These are phyloP conservation scores for Fraxinus sp. DNA, from an alignment of 305 asterid genomes.

Conservation along the genomic window DNA sequence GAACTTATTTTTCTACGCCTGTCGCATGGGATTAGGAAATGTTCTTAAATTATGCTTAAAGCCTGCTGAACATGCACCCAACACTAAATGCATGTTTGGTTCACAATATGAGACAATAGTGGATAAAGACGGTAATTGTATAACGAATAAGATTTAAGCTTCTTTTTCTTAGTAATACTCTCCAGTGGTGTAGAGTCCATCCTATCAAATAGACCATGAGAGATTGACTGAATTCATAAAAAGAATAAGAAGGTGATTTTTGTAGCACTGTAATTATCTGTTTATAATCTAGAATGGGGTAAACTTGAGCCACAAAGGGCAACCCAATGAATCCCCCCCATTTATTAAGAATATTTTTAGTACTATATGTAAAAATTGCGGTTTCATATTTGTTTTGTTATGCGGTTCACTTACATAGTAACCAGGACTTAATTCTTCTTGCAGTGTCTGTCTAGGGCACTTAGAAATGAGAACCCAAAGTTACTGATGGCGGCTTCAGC, in stretches of 20 bases:
- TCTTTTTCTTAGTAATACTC: background rate
- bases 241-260: background rate
- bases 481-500: conserved; percentile 80
- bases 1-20: background rate
- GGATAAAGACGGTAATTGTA: background rate
- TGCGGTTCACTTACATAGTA: conserved; percentile 10
- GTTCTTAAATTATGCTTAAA: background rate
- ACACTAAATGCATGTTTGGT: background rate
- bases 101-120: background rate
- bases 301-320: background rate
- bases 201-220: background rate
- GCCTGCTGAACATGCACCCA: background rate
- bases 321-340: background rate
- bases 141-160: too few relatives aligned
- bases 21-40: background rate
- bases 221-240: background rate
- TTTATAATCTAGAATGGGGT: background rate
- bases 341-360: background rate
- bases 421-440: conserved; percentile 12
- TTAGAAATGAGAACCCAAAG: conserved; percentile 70
- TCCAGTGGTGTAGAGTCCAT: background rate
- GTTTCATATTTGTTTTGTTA: background rate
- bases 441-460: conserved; percentile 85
- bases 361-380: background rate
- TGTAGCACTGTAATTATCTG: background rate